A percentile compares a stretch with the other conserved stretches of the same genome.
Evolutionary conservation across 768 basidiomycete species (phyloP).

Genomic region (Leucocoprinus sp.): DNA sequence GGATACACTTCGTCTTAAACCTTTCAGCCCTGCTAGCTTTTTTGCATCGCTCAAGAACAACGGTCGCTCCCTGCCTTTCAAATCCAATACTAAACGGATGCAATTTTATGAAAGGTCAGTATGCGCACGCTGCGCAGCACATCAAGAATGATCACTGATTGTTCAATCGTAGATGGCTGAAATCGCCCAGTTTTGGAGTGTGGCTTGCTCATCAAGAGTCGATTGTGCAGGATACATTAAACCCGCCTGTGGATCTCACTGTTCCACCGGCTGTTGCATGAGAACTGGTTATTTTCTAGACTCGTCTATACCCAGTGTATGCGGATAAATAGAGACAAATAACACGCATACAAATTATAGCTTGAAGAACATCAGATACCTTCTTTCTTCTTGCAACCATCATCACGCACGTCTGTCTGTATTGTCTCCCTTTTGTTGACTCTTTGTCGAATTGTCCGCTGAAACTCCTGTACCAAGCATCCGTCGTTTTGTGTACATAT

Average conservation of each 20-base stretch:
- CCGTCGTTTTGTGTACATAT: neutral
- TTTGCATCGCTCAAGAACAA: conserved; percentile 63
- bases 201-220: conserved; percentile 77
- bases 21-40: conserved; percentile 65
- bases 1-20: conserved; percentile 42
- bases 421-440: neutral
- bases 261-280: conserved; percentile 6
- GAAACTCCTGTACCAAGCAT: conserved; percentile 1
- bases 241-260: conserved; percentile 12
- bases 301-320: conserved; percentile 1
- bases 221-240: conserved; percentile 53
- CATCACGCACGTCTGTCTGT: conserved; percentile 3
- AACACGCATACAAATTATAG: conserved; percentile 9
- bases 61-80: conserved; percentile 70
- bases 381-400: conserved; percentile 5
- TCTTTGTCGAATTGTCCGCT: neutral
- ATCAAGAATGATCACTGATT: neutral
- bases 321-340: conserved; percentile 8
- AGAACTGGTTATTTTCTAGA: neutral
- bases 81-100: conserved; percentile 49
- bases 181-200: conserved; percentile 67
- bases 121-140: neutral
- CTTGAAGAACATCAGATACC: neutral
- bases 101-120: conserved; percentile 61
- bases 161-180: conserved; percentile 43